Base-by-base conservation (phyloP, 306 rosid species). In the Cicer pinnatifidum region DNA sequence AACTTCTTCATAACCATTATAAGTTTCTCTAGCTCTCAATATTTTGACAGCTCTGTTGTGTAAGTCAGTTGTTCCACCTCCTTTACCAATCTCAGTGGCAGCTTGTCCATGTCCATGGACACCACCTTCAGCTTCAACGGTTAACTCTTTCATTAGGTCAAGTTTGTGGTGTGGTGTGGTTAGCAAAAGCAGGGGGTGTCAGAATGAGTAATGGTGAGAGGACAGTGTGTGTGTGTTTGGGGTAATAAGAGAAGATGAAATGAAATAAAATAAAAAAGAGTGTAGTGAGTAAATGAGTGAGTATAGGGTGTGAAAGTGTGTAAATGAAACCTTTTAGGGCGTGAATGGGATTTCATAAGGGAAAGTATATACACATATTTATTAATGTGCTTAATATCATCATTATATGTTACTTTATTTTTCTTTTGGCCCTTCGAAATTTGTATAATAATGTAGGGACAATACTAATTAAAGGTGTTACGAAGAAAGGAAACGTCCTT, bases 21-120 rank as follows among this genome's bases (percentile, higher is more conserved):
- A 84, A 15, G 78, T 84, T 20, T 84, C 90, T 74, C 78, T 70
- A 0, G 84, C 91, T 78, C 86, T 72, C 82, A 79, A 17, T 35
- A 84, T 82, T 41, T 86, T 86, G 67, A 84, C 47, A 35, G 82
- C 82, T 3, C 82, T 71, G 79, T 67, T 83, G 11, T 83, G 83
- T 9, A 79, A 51, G n/a, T 86, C 97, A 15, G 82, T 63, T 1
- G 28, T 53, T 1, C 68, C 69, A 6, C 54, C 52, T 1, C 80
- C 78, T 57, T 57, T 57, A 6, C 47, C 59, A 13, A 61, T 56
- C 0, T 44, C 38, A 7, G 47, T 33, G 0, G 19, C 11, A 12
- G 72, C 54, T 12, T 71, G 69, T 0, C 64, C 69, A 16, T 40
- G 67, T 1, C 70, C 69, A 3, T 56, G 41, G 40, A 12, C 70